Conservation (phyloP, 192 early-diverging fungal genomes). For the Podochytrium sp. region DNA sequence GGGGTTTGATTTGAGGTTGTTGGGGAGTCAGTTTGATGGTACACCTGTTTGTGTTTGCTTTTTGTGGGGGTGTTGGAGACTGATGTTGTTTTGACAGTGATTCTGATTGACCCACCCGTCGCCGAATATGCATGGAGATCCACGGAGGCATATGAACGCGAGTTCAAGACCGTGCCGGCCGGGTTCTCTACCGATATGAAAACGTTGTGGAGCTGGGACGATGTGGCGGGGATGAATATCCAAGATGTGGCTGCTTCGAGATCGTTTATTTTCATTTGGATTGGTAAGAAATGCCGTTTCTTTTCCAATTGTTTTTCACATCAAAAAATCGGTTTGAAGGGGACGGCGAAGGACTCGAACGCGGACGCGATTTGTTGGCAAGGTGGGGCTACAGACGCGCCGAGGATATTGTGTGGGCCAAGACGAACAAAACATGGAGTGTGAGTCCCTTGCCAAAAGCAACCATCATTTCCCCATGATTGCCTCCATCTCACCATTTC, state of each 20-base stretch:
- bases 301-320: neutral
- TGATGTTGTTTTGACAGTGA: constrained; percentile 38
- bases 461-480: neutral
- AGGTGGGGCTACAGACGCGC: constrained; percentile 71
- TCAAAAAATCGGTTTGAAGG: neutral
- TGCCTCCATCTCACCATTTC: neutral
- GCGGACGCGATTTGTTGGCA: constrained; percentile 58
- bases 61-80: neutral
- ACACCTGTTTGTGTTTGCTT: neutral
- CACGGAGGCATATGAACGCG: neutral
- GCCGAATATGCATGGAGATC: constrained; percentile 47
- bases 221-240: constrained; percentile 58
- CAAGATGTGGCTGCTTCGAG: constrained; percentile 61
- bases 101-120: constrained; percentile 65
- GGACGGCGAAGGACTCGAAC: constrained; percentile 55
- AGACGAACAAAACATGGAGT: constrained; percentile 57
- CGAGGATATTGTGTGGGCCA: constrained; percentile 72
- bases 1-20: constrained; percentile 48
- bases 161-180: neutral
- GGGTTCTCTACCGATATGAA: constrained; percentile 14
- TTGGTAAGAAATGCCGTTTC: constrained; percentile 31
- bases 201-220: constrained; percentile 49
- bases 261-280: constrained; percentile 69
- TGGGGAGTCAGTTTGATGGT: constrained; percentile 56
- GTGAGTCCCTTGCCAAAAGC: constrained; percentile 23